Evolutionary conservation across 129 eudicot genomes (phyloP).

Genomic region (Pulicaria dysenterica): DNA sequence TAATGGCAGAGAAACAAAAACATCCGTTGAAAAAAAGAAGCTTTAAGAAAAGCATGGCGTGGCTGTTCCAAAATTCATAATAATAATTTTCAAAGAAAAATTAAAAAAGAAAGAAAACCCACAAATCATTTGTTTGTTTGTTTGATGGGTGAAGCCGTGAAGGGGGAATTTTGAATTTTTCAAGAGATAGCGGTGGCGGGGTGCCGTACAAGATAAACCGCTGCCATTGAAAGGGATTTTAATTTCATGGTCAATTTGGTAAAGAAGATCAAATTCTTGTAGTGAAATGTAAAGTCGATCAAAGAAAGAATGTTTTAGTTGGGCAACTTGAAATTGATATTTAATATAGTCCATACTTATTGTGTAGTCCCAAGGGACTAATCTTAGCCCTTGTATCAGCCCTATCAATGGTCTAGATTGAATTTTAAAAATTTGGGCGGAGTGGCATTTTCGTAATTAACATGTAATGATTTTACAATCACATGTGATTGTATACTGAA

Average conservation of each 20-base stretch:
- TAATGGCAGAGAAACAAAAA: slow-evolving; percentile 9
- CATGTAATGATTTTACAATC: too few relatives aligned
- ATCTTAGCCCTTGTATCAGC: too few relatives aligned
- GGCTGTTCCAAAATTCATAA: slow-evolving; percentile 28
- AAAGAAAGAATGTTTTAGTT: neutral
- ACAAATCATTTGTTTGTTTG: slow-evolving; percentile 21
- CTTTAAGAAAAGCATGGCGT: slow-evolving; percentile 37
- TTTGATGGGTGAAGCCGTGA: slow-evolving; percentile 1
- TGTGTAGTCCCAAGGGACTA: too few relatives aligned
- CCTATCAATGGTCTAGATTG: too few relatives aligned
- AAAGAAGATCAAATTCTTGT: neutral
- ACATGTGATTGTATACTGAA: too few relatives aligned
- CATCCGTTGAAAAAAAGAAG: slow-evolving; percentile 35
- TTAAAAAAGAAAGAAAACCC: neutral
- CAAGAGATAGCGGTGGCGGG: slow-evolving; percentile 32
- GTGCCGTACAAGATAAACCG: slow-evolving; percentile 17
- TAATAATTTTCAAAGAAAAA: too few relatives aligned
- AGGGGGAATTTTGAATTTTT: slow-evolving; percentile 33
- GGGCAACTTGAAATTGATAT: too few relatives aligned
- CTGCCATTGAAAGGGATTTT: neutral
- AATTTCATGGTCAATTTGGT: slow-evolving; percentile 5
- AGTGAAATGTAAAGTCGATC: slow-evolving; percentile 12
- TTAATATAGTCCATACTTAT: too few relatives aligned
- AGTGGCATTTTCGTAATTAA: too few relatives aligned
- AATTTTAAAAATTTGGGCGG: too few relatives aligned